A percentile compares a stretch with the other conserved stretches of the same genome.
These are phyloP conservation scores for Tetrahymena borealis DNA, from an alignment of 73 alveolate genomes.

Conservation along the genomic window DNA sequence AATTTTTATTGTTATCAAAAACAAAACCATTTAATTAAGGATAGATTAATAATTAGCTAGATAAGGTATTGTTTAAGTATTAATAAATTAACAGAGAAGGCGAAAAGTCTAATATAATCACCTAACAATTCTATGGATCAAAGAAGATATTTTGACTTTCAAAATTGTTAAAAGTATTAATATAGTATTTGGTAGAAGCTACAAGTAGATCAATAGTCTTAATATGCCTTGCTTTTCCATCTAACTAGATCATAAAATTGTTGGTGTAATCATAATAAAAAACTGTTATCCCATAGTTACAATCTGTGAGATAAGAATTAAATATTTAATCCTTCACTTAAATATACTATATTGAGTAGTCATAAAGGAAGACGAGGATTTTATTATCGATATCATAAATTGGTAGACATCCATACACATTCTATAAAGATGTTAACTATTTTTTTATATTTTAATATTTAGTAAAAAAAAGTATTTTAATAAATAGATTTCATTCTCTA, in stretches of 20 bases:
- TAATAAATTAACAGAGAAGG: not conserved
- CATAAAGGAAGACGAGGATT: not conserved
- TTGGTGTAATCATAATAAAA: not conserved
- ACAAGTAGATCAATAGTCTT: not conserved
- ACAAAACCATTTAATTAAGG: not conserved
- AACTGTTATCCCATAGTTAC: not conserved
- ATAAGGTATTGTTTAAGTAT: not conserved
- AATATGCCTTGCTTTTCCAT: not conserved
- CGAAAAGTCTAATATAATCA: not conserved
- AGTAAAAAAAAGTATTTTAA: too few relatives aligned
- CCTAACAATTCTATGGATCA: not conserved
- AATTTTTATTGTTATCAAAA: not conserved
- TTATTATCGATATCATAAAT: not conserved
- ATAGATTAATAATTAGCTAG: not conserved
- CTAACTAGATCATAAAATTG: not conserved
- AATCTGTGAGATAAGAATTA: not conserved
- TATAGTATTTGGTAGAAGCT: not conserved
- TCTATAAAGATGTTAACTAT: too few relatives aligned
- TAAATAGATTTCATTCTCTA: too few relatives aligned
- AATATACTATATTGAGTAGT: not conserved
- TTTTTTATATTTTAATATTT: too few relatives aligned
- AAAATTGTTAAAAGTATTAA: not conserved
- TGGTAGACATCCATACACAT: not conserved
- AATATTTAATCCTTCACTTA: not conserved
- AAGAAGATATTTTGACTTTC: not conserved